Percentiles rank a stretch among this genome's conserved stretches.
phyloP scores from a whole-genome alignment of 768 basidiomycete genomes.

The Candolleomyces efflorescens region DNA sequence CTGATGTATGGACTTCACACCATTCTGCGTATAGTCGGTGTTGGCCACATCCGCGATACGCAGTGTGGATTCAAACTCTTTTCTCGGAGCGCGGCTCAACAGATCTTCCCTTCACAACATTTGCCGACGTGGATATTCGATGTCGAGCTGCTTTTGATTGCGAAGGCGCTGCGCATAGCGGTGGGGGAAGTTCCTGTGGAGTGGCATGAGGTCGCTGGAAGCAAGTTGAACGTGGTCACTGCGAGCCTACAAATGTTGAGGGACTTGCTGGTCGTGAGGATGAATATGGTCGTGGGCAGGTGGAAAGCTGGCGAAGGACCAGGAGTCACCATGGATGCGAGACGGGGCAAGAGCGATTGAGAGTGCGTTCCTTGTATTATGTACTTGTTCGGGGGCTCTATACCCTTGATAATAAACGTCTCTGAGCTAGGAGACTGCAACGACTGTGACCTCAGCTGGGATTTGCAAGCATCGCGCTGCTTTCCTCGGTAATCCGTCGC shows the following conservation, averaged over 20 bases:
- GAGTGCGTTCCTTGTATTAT: neutral
- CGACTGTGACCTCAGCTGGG: too few species aligned
- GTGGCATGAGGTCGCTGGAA: constrained; percentile 93
- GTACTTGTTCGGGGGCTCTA: too few species aligned
- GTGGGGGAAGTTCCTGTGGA: constrained; percentile 83
- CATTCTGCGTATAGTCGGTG: constrained; percentile 83
- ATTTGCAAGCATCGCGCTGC: too few species aligned
- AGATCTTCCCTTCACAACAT: constrained; percentile 84
- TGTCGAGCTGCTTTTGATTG: constrained; percentile 86
- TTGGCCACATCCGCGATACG: constrained; percentile 88
- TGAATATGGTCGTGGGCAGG: constrained; percentile 73
- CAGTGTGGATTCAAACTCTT: constrained; percentile 98
- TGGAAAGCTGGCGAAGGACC: constrained; percentile 45
- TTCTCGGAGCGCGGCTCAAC: constrained; percentile 73
- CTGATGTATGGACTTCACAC: constrained; percentile 94
- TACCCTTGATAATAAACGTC: too few species aligned
- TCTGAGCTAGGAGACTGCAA: too few species aligned
- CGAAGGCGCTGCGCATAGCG: constrained; percentile 73
- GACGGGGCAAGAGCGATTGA: neutral
- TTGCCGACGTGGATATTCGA: constrained; percentile 96
- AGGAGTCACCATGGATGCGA: neutral
- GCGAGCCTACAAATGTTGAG: constrained; percentile 88
- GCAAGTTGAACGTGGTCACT: constrained; percentile 82
- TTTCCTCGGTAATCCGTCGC: too few species aligned
- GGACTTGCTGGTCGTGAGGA: constrained; percentile 79